Conservation (phyloP, 495 filamentous ascomycete genomes). For the Diplogelasinospora grovesii region DNA sequence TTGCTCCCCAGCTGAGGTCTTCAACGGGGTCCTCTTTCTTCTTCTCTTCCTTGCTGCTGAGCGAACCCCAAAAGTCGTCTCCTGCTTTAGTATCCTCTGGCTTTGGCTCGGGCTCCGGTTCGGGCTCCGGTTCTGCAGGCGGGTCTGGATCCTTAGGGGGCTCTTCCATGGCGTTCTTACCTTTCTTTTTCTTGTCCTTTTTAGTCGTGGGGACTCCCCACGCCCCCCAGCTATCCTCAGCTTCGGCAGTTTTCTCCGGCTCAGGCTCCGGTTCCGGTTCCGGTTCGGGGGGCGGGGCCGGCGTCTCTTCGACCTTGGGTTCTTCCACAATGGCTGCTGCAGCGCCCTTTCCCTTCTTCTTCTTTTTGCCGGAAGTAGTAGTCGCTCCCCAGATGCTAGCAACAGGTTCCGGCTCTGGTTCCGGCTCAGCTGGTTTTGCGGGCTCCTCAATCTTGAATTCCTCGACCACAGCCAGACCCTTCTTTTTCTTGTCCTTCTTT, state of each 20-base stretch:
- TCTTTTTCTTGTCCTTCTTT: conserved; percentile 24
- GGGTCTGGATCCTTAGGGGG: conserved; percentile 17
- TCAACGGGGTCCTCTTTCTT: conserved; percentile 1
- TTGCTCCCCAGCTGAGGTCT: conserved; percentile 1
- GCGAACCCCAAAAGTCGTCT: conserved; percentile 12
- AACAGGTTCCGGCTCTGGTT: conserved; percentile 9
- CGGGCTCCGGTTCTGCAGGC: conserved; percentile 13
- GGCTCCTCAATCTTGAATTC: conserved; percentile 1
- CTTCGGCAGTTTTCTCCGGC: neutral
- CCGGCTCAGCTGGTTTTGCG: too few species aligned
- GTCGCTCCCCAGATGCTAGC: neutral
- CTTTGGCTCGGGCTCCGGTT: conserved; percentile 12
- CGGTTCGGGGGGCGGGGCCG: too few species aligned
- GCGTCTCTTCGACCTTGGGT: too few species aligned
- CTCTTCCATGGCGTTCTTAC: conserved; percentile 13
- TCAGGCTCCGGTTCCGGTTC: neutral
- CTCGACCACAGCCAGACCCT: too few species aligned
- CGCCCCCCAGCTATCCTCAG: conserved; percentile 10
- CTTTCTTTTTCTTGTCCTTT: conserved; percentile 15
- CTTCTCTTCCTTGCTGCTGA: neutral
- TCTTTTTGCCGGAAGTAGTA: conserved; percentile 7
- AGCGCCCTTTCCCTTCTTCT: conserved; percentile 9
- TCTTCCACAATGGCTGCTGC: too few species aligned
- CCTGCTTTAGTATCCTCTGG: conserved; percentile 22
- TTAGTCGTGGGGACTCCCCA: neutral